Conservation (phyloP, 1,139 yeast genomes). For the Geotrichum phurueaensis region DNA sequence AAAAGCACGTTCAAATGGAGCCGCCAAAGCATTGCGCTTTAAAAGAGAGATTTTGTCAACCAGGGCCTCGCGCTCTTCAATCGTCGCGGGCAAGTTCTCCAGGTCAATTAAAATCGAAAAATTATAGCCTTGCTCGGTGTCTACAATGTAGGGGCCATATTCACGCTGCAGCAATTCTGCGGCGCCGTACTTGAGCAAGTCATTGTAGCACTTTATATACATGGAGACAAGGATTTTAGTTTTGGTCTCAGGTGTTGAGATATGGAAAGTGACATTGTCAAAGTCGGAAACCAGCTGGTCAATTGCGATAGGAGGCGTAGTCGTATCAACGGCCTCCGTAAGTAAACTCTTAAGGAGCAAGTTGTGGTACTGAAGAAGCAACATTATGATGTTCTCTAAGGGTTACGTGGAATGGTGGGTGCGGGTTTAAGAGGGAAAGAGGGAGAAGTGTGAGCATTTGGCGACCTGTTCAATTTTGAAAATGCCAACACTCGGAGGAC, state of each 20-base stretch:
- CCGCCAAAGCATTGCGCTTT: slow-evolving; percentile 84
- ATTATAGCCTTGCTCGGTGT: slow-evolving; percentile 73
- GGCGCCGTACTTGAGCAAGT: slow-evolving; percentile 60
- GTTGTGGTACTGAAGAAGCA: slow-evolving; percentile 41
- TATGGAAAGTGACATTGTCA: slow-evolving; percentile 90
- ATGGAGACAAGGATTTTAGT: slow-evolving; percentile 61
- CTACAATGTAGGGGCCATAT: slow-evolving; percentile 40
- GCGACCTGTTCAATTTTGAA: neutral
- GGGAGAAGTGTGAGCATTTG: neutral
- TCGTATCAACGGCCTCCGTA: slow-evolving; percentile 39
- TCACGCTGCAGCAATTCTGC: slow-evolving; percentile 39
- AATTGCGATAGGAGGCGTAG: slow-evolving; percentile 49
- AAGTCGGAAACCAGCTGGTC: slow-evolving; percentile 92
- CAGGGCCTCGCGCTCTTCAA: slow-evolving; percentile 46
- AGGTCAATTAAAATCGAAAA: slow-evolving; percentile 70
- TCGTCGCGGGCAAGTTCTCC: slow-evolving; percentile 38
- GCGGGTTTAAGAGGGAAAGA: neutral
- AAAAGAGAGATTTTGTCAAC: slow-evolving; percentile 64
- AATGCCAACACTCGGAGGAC: neutral
- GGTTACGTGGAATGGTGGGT: neutral
- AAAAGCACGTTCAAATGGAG: slow-evolving; percentile 88
- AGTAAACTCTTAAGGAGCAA: slow-evolving; percentile 39
- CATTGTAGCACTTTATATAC: slow-evolving; percentile 70
- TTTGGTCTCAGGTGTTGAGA: slow-evolving; percentile 74
- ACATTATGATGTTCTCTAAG: slow-evolving; percentile 27